Conservation (phyloP, 805 yeast species). For the Candida tibetensis region DNA sequence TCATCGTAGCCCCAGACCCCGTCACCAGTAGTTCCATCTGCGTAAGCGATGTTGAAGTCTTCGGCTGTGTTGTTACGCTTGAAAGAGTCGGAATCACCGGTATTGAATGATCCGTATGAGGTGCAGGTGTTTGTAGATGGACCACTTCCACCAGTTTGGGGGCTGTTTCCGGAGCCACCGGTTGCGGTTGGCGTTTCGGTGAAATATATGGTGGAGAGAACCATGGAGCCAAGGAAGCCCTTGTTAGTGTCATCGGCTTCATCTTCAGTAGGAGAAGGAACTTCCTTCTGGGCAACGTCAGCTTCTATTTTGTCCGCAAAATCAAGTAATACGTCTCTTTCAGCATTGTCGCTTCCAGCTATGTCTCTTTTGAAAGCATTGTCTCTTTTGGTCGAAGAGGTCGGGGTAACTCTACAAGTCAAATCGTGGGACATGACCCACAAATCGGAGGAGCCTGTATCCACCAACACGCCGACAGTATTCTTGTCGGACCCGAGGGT, state of each 20-base stretch:
- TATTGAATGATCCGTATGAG: constrained; percentile 48
- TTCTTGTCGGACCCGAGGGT: constrained; percentile 32
- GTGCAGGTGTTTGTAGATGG: constrained; percentile 37
- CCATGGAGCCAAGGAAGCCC: background rate
- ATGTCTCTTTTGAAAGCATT: background rate
- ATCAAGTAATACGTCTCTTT: background rate
- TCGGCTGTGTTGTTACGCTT: constrained; percentile 38
- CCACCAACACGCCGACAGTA: constrained; percentile 31
- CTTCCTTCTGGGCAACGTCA: background rate
- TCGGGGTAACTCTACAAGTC: constrained; percentile 20
- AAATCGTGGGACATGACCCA: constrained; percentile 39
- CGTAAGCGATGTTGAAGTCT: constrained; percentile 44
- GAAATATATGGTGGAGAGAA: background rate
- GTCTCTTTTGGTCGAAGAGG: constrained; percentile 8
- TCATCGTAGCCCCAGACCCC: constrained; percentile 64
- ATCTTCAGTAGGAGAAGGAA: constrained; percentile 1
- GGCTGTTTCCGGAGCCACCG: background rate
- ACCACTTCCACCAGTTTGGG: constrained; percentile 1
- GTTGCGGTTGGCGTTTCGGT: background rate
- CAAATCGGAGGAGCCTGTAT: constrained; percentile 43
- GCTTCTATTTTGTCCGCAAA: background rate
- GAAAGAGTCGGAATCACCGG: constrained; percentile 38
- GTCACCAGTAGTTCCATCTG: constrained; percentile 45
- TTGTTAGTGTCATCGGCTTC: background rate
- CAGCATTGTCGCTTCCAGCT: too few species aligned